Conservation (phyloP, 345 rosid genomes). For the Streptanthus diversifolius region DNA sequence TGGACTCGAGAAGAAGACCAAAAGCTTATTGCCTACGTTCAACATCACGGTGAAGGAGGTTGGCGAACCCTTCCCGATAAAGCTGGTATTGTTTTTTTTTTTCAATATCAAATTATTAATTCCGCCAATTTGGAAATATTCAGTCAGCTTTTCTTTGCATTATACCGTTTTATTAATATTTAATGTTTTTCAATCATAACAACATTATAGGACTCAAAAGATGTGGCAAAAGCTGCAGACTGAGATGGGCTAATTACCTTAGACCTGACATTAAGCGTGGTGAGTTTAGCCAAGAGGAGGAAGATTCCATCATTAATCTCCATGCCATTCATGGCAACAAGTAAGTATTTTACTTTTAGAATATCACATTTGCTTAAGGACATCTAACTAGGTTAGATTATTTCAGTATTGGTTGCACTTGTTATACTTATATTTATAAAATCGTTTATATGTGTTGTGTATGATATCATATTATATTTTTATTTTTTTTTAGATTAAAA, state of each 20-base stretch:
- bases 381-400: neutral
- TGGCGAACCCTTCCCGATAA: constrained; percentile 47
- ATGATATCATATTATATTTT: neutral
- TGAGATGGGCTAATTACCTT: constrained; percentile 48
- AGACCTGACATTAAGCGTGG: constrained; percentile 48
- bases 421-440: neutral
- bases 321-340: constrained; percentile 46
- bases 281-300: constrained; percentile 38
- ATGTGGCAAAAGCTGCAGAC: constrained; percentile 49
- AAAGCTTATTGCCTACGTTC: constrained; percentile 35
- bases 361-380: neutral
- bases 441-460: neutral
- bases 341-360: constrained; percentile 9
- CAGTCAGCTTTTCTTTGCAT: constrained; percentile 9
- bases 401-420: neutral
- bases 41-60: constrained; percentile 40
- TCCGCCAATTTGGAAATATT: neutral
- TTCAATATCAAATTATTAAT: neutral
- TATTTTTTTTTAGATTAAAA: neutral
- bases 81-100: constrained; percentile 32
- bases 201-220: constrained; percentile 38
- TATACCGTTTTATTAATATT: neutral
- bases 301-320: constrained; percentile 37
- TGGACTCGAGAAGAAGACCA: constrained; percentile 46
- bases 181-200: neutral